Evolutionary conservation across 805 yeast genomes (phyloP).

Genomic region (Komagataella ulmi): DNA sequence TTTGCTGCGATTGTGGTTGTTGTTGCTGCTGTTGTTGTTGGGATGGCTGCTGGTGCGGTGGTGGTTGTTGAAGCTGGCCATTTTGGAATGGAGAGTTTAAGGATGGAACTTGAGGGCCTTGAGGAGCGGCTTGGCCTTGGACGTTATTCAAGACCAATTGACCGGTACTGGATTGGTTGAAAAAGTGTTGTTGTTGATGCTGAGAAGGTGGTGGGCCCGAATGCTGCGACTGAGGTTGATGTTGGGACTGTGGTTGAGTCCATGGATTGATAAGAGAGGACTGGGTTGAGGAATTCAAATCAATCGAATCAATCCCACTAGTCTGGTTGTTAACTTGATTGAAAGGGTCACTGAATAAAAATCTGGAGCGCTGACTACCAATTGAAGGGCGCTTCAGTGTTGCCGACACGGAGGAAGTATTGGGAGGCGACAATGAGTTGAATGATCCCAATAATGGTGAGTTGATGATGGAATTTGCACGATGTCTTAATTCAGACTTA

Average conservation of each 20-base stretch:
- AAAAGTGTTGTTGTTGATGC: slow-evolving; percentile 1
- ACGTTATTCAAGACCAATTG: not conserved
- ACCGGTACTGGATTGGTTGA: not conserved
- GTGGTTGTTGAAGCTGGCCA: not conserved
- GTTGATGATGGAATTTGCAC: slow-evolving; percentile 2
- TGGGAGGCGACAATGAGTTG: slow-evolving; percentile 3
- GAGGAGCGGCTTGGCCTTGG: not conserved
- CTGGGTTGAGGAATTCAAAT: slow-evolving; percentile 4
- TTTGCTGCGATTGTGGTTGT: slow-evolving; percentile 1
- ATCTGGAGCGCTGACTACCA: slow-evolving; percentile 51
- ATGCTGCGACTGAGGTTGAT: slow-evolving; percentile 3
- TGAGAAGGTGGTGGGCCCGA: slow-evolving; percentile 2
- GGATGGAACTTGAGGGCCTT: not conserved
- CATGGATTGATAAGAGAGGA: slow-evolving; percentile 3
- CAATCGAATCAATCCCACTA: slow-evolving; percentile 6
- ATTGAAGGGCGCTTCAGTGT: slow-evolving; percentile 35
- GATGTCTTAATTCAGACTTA: slow-evolving; percentile 10
- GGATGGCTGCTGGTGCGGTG: not conserved
- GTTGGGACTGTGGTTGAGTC: slow-evolving; percentile 3
- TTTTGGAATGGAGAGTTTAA: not conserved
- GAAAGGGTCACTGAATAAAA: slow-evolving; percentile 57
- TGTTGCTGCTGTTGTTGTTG: slow-evolving; percentile 1
- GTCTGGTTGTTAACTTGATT: slow-evolving; percentile 6
- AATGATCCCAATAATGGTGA: slow-evolving; percentile 1
- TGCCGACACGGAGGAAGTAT: slow-evolving; percentile 1